Conservation (phyloP, 352 stramenopile genomes). For the Globisporangium apiculatum region DNA sequence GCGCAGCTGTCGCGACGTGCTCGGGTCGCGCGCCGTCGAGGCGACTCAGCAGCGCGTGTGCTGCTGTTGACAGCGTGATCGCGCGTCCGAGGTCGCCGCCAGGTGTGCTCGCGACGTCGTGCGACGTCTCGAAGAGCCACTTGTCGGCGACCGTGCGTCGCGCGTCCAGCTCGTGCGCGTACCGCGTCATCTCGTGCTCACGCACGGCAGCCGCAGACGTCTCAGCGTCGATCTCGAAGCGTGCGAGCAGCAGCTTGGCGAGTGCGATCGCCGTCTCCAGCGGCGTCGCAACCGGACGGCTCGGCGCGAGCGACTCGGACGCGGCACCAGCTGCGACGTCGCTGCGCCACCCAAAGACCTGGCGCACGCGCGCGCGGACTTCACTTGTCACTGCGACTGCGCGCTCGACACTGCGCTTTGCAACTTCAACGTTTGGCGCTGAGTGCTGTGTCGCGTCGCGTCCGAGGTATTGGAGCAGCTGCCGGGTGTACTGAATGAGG, state of each 20-base stretch:
- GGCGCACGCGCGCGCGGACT: not conserved
- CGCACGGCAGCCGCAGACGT: slow-evolving; percentile 19
- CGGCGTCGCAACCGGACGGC: not conserved
- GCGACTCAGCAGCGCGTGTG: slow-evolving; percentile 12
- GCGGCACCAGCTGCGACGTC: not conserved
- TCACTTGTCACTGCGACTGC: slow-evolving; percentile 1
- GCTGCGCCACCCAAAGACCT: slow-evolving; percentile 2
- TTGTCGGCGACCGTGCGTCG: slow-evolving; percentile 55
- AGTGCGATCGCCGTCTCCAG: slow-evolving; percentile 25
- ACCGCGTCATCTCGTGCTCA: slow-evolving; percentile 65
- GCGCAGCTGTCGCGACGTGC: slow-evolving; percentile 15
- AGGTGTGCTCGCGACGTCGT: slow-evolving; percentile 5
- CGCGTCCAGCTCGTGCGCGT: slow-evolving; percentile 35
- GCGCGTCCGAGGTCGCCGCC: slow-evolving; percentile 21
- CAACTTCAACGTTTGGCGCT: not conserved
- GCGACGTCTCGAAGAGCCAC: slow-evolving; percentile 51
- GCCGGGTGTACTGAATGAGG: slow-evolving; percentile 3
- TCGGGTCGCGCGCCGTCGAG: slow-evolving; percentile 14
- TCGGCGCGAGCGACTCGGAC: not conserved
- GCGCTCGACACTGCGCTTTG: slow-evolving; percentile 4
- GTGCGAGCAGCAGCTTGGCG: slow-evolving; percentile 30
- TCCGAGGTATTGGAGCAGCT: not conserved
- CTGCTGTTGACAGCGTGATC: slow-evolving; percentile 21
- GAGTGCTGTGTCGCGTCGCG: not conserved
- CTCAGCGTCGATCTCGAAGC: slow-evolving; percentile 28